Base-by-base conservation (phyloP, 164 flowering plant species). In the Hamamelis virginiana region DNA sequence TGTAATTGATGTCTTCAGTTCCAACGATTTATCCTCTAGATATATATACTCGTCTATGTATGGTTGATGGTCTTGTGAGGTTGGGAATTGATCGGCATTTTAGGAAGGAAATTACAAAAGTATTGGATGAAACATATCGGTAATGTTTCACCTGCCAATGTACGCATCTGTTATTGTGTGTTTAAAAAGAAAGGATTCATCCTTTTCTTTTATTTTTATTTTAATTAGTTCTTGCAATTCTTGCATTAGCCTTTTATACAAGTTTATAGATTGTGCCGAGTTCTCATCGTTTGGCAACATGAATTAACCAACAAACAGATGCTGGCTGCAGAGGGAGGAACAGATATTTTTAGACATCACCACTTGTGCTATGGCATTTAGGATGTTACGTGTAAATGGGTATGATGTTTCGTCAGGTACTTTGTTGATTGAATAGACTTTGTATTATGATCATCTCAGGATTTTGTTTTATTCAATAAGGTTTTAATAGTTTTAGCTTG, bases 281-380 rank as follows among this genome's bases (percentile, higher is more conserved):
- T 66, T 62, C 13, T 44, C 38, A 12, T 10, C 9, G 4, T 23
- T 13, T 56, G 18, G 33, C 19, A 33, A 33, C 2, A 33, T 2
- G 6, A 33, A 33, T 57, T 62, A 23, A 56, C 53, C 63, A 14
- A 53, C 16, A 27, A 77, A 74, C 87, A 87, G 96, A 78, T 81
- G 62, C 74, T 94, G 96, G 98, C 59, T 80, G 79, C 80, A 82
- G 79, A 79, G 70, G 26, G 86, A 90, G 55, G 97, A 94, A 71
- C 90, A 86, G 67, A 82, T 94, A 72, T 87, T 84, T 59, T 65
- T 65, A 33, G 89, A 89, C 58, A 46, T 71, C 26, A 51, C 76
- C 19, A 89, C 94, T 9, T 81, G 85, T 74, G 87, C 91, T 25
- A 70, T 89, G 84, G 92, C 97, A 72, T 94, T 91, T 79, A 86